Evolutionary conservation across 805 yeast genomes (phyloP).

Genomic region (Diddensiella transvaalensis): DNA sequence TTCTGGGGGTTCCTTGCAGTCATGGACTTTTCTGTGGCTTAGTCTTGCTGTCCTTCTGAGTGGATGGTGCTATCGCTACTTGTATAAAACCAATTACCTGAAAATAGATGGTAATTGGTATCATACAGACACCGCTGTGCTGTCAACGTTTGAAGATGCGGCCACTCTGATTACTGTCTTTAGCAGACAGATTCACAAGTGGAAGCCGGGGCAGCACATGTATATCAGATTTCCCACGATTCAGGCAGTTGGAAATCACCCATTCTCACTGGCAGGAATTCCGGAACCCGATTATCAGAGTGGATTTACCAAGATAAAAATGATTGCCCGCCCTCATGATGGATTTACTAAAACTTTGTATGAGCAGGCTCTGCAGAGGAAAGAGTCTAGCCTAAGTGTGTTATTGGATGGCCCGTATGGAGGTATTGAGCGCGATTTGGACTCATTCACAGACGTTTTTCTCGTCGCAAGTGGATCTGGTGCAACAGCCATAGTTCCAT

Average conservation of each 20-base stretch:
- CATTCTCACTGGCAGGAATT: conserved; percentile 18
- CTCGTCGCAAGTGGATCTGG: conserved; percentile 47
- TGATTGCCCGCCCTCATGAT: conserved; percentile 35
- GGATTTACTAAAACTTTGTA: conserved; percentile 18
- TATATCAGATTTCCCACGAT: conserved; percentile 17
- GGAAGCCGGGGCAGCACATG: conserved; percentile 24
- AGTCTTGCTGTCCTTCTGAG: conserved; percentile 16
- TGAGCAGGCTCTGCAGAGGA: conserved; percentile 13
- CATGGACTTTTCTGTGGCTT: conserved; percentile 20
- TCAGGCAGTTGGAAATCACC: conserved; percentile 21
- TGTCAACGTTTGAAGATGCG: conserved; percentile 6
- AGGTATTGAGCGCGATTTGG: conserved; percentile 40
- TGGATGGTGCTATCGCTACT: conserved; percentile 14
- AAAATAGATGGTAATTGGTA: conserved; percentile 18
- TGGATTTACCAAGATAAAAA: conserved; percentile 30
- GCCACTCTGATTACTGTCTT: conserved; percentile 14
- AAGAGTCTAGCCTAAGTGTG: conserved; percentile 28
- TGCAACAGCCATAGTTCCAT: conserved; percentile 31
- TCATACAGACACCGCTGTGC: conserved; percentile 11
- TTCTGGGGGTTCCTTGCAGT: conserved; percentile 10
- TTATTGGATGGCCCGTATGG: conserved; percentile 47
- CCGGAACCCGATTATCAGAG: conserved; percentile 8
- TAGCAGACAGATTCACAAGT: conserved; percentile 6
- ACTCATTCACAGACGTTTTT: conserved; percentile 40
- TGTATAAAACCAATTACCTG: conserved; percentile 20